Base-by-base conservation (phyloP, 2,329 filamentous ascomycete genomes). In the Neonectria magnoliae region DNA sequence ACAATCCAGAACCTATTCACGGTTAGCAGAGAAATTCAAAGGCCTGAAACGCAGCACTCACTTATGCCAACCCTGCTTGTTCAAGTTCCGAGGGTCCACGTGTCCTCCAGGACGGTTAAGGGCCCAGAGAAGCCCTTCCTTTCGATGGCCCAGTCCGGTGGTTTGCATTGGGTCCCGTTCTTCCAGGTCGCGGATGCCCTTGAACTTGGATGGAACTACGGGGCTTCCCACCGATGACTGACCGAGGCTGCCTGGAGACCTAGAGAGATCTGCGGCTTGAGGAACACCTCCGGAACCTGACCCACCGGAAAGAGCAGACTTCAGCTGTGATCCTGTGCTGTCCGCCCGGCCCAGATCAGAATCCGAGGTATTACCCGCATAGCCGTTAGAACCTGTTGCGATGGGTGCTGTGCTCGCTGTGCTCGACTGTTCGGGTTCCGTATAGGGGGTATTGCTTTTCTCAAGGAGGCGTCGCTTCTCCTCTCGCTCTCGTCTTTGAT, bases 21-120 rank as follows among this genome's bases (percentile, higher is more conserved):
- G 22, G 52, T 74, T 61, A 76, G 73, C 41, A 47, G 25, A 47
- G 29, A 4, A 7, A 38, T 36, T 31, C 13, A n/a, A 3, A 22
- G 10, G 20, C 36, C 18, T 36, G 41, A 9, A 16, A 27, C 5
- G 11, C 8, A 10, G 16, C 54, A 87, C 91, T 82, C 84, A 97
- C 93, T 99, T 99, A 79, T 99, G 96, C 96, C 96, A 99, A 55
- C 93, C 94, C 79, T 97, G 94, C 78, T 98, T 98, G 76, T 98
- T 98, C 72, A 99, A 84, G 18, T 93, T 94, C 72, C 96, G 93
- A 10, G 96, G 96, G 77, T 99, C 97, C 29, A 96, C 94, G 78
- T 99, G 96, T 62, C 93, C 95, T 18, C 94, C 94, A 3, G 95
- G 95, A 68, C 93, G 89, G 76, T 95, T 98, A 48, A 98, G 82